Evolutionary conservation across 139 green algal species (phyloP), one percentile per base, ranked within the genome.

Genomic region (Nannochloris sp.): DNA sequence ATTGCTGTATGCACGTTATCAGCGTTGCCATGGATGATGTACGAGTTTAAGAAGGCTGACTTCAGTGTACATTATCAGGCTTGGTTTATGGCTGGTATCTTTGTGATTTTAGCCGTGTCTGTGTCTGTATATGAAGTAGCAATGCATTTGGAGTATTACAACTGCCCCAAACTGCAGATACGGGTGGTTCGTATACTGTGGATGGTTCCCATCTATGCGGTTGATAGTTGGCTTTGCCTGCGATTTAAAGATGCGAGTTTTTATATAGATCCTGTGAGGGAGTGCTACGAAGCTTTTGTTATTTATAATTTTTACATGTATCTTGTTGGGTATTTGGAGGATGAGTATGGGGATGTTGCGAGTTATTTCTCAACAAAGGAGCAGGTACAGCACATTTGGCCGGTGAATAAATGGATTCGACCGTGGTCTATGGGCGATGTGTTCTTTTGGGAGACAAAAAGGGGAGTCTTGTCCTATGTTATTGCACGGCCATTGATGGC

Each of bases 241-340:
- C 73, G 87, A 19, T 95, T 94, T 73, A 68, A 71, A 53, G 72
- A 78, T 40, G 72, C 72, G 3, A 60, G 72, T 24, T 64, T 88
- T 16, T 95, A 91, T 64, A 71, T 95, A 15, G 83, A 94, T 69
- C 82, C 88, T 2, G 57, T 91, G 0, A 75, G 91, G 11, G 91
- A 97, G 71, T 95, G 81, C 79, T 96, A 95, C 60, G 89, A 95
- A 74, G 86, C 91, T 0, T 96, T 89, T 60, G 90, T 96, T 21
- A 93, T 97, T 62, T 96, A 95, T 74, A 93, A 84, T 78, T 97
- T 96, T 75, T 95, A 87, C 74, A 85, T 83, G 53, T 97, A 91
- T 70, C 76, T 96, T 25, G 83, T 94, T 57, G 82, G 79, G 18
- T 96, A 88, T 69, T 73, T 96, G 55, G 79, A 91, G 40, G 79